Evolutionary conservation across 768 basidiomycete species (phyloP).

Genomic region (Aureoboletus auriporus): DNA sequence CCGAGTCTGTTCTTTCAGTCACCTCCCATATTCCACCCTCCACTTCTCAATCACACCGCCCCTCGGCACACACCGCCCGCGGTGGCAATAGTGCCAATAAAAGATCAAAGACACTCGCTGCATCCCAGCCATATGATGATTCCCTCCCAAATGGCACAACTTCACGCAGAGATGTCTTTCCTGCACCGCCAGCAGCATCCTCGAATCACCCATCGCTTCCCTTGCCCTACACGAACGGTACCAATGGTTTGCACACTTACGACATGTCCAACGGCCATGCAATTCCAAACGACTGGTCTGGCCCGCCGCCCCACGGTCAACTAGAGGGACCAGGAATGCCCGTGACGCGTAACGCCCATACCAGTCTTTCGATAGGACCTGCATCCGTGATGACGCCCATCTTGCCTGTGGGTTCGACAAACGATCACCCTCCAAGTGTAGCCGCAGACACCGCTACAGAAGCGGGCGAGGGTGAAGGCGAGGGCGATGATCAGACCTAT

Average conservation of each 20-base stretch:
- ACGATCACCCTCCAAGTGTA: constrained; percentile 32
- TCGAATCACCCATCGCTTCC: constrained; percentile 54
- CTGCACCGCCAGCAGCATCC: constrained; percentile 48
- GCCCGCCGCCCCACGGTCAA: constrained; percentile 46
- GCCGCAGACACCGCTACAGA: constrained; percentile 41
- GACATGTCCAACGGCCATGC: constrained; percentile 35
- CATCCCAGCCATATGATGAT: constrained; percentile 38
- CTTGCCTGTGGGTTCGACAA: constrained; percentile 23
- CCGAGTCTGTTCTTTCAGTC: constrained; percentile 70
- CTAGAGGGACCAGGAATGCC: constrained; percentile 81
- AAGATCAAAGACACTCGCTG: constrained; percentile 38
- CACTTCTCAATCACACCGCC: constrained; percentile 26
- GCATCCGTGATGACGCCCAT: constrained; percentile 22
- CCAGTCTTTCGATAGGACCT: constrained; percentile 21
- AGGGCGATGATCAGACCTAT: constrained; percentile 61
- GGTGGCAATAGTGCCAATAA: constrained; percentile 34
- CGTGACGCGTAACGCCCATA: constrained; percentile 43
- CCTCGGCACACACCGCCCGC: constrained; percentile 30
- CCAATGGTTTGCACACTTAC: constrained; percentile 38
- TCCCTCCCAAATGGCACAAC: constrained; percentile 37
- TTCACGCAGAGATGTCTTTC: constrained; percentile 41
- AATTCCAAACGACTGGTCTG: constrained; percentile 44
- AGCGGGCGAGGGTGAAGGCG: constrained; percentile 50
- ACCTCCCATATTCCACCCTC: constrained; percentile 57
- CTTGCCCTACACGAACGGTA: constrained; percentile 33